Base-by-base conservation (phyloP, 208 protist species). In the Trichomonas tenax region DNA sequence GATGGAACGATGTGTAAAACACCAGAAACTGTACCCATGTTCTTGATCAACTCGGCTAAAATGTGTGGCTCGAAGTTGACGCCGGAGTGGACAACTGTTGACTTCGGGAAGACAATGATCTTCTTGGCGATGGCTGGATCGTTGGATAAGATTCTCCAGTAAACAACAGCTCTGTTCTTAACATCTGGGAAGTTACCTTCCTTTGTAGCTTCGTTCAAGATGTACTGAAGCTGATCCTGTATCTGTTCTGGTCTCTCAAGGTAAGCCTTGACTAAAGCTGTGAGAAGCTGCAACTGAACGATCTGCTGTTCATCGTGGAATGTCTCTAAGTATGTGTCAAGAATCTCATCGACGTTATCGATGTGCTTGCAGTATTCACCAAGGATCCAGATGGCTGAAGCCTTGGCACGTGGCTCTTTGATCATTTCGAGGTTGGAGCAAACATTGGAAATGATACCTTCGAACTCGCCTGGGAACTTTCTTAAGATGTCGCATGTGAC, bases 401-500 rank as follows among this genome's bases (percentile, higher is more conserved):
- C 96, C n/a, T 81, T 51, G 38, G 96, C 96, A 31, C 51, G 34
- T 31, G 93, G 49, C 8, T 81, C 93, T 31, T 96, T 81, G 14
- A 96, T 51, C 36, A 45, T 34, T 72, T 99, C 98, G 3, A 99
- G 97, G 63, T 99, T 98, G 48, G 98, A 98, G 97, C 98, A 99
- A n/a, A 99, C 96, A 17, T 97, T 98, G 21, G 38, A 4, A 17
- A 96, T 41, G 41, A 96, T 40, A 10, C 17, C 17, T 96, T 97
- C 96, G 95, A 96, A 96, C 41, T 88, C 81, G 89, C 98, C 98
- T 93, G 98, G 99, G 97, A 99, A 99, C 95, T 98, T 98, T 95
- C 98, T 98, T 96, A 99, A 98, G 95, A 99, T 98, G 96, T 98
- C 98, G 96, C 98, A 98, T 96, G 99, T 98, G 26, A 99, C 99